Evolutionary conservation across 2,329 filamentous ascomycete genomes (phyloP), one percentile per base, ranked within the genome.

Genomic region (Triangularia setosa): DNA sequence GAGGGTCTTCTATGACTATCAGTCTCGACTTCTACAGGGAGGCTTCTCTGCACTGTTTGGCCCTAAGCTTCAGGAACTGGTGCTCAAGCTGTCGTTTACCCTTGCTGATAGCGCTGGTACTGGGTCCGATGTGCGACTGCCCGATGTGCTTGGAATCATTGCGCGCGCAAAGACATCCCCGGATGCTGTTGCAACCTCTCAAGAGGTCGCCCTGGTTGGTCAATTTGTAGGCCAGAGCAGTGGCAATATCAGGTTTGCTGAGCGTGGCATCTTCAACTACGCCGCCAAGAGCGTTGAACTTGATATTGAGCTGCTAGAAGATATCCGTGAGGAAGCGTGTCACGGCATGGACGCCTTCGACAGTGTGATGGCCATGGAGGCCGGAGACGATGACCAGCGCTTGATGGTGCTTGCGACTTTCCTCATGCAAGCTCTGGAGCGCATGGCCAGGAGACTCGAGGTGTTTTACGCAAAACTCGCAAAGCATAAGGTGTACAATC

Each of bases 331-430:
- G 57, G 83, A 85, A 66, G 81, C 79, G 0, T 84, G 82, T 60
- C 75, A 75, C 23, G 83, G 83, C 8, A 85, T 85, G 81, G 82
- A 85, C 65, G 83, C 83, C 0, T 83, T 83, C 25, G 81, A 80
- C 54, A 77, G 75, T 23, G 74, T 84, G 27, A 78, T 79, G 68
- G 73, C 74, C 23, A 74, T 79, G 23, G 78, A 79, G n/a, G 72
- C 74, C 0, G 70, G 75, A 5, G 74, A 74, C 0, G 77, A 79
- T 21, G 68, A 72, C 0, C 76, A 79, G 24, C 75, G 78, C 1
- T 68, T 81, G 2, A 71, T 74, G 2, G 77, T 78, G 0, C 66
- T 81, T 3, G 75, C 80, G 1, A 77, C 77, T 0, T 84, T 84
- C 69, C 73, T 85, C 0, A 77, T 85, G 58, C 80, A 83, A 62